Evolutionary conservation across 371 early-diverging fungal species (phyloP), one percentile per base, ranked within the genome.

Genomic region (Haplosporangium sp.): DNA sequence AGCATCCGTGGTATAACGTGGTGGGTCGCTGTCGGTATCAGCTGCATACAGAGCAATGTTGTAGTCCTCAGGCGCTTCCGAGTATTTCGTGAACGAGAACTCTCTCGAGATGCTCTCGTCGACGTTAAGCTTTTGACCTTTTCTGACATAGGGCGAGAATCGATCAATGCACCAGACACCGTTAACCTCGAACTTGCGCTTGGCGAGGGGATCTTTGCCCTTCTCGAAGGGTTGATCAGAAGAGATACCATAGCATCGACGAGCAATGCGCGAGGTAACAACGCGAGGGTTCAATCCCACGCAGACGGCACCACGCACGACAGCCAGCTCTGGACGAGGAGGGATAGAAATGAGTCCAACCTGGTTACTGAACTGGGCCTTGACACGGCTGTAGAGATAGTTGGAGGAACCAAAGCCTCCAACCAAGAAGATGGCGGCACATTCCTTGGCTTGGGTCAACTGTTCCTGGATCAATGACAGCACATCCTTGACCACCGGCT

Each of bases 181-280:
- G 18, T 67, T 70, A 59, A 70, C 67, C 64, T 76, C 76, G 23
- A 76, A 76, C 71, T 76, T 76, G 76, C 76, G 76, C 64, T 76
- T 76, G 38, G 76, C 76, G 48, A 76, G 48, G 21, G 76, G 76
- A 59, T 76, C 76, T 59, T 76, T 76, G 67, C 76, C 76, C 67
- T 76, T 76, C 67, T 87, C 87, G 62, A 86, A 89, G 7, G 89
- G 89, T 37, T 87, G 74, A 1, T 87, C 89, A 4, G 89, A 87
- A 58, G 87, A 87, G 64, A 89, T 89, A 47, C 89, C 89, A 64
- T 89, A 89, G 18, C 87, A 87, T 7, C 89, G 81, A 42, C 87
- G 82, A 21, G 86, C 85, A 8, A 89, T 83, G 23, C 89, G 86
- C 9, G 89, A 83, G n/a, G 82, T 83, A 36, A 89, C 83, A 0